A percentile compares a stretch with the other conserved stretches of the same genome.
Conservation (phyloP, 805 yeast species). For the Candida loeiensis region DNA sequence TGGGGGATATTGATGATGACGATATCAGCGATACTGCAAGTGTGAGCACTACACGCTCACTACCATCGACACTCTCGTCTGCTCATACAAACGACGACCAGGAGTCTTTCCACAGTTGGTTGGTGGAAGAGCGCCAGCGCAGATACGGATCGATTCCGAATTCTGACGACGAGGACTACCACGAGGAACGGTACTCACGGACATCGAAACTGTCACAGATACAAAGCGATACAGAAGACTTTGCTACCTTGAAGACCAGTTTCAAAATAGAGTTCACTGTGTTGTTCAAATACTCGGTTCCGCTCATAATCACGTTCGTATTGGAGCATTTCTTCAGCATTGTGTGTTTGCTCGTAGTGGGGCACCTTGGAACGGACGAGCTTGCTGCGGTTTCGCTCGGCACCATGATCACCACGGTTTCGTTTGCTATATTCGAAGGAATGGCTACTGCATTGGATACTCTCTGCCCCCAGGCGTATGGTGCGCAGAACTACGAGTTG, state of each 20-base stretch:
- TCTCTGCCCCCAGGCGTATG: conserved; percentile 44
- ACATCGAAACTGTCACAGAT: not conserved
- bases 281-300: conserved; percentile 33
- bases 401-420: conserved; percentile 42
- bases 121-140: conserved; percentile 41
- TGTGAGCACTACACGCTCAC: conserved; percentile 37
- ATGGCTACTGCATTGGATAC: conserved; percentile 46
- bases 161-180: conserved; percentile 5
- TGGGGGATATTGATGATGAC: conserved; percentile 21
- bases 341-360: conserved; percentile 42
- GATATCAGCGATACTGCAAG: conserved; percentile 38
- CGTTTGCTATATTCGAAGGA: conserved; percentile 45
- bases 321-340: conserved; percentile 43
- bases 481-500: conserved; percentile 38
- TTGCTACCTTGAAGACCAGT: conserved; percentile 27
- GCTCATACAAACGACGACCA: conserved; percentile 34
- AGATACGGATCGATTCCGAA: conserved; percentile 23
- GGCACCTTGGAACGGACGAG: conserved; percentile 43
- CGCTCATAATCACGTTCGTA: conserved; percentile 39
- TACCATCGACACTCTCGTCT: conserved; percentile 39
- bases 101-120: conserved; percentile 42
- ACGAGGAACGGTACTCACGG: conserved; percentile 3
- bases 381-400: conserved; percentile 46
- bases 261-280: conserved; percentile 25
- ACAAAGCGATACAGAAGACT: conserved; percentile 25